Evolutionary conservation across 352 stramenopile species (phyloP).

Genomic region (Pythium dissotocum): DNA sequence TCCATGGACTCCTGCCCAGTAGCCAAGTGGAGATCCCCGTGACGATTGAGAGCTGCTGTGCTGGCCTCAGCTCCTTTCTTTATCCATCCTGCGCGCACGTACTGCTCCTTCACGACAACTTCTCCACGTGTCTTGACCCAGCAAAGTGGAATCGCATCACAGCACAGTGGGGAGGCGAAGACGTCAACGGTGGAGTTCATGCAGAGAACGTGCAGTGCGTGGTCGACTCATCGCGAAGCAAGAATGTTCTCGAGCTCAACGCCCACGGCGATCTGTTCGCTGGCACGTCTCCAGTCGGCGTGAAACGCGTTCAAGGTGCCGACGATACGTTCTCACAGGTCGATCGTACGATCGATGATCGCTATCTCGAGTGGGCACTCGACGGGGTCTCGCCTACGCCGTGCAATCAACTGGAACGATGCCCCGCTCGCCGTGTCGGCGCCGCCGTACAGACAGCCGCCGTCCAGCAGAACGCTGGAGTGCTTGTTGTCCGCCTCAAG

Average conservation of each 20-base stretch:
- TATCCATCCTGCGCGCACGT: conserved; percentile 45
- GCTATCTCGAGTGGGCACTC: conserved; percentile 55
- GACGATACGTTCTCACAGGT: conserved; percentile 8
- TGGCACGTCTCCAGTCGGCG: conserved; percentile 38
- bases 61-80: conserved; percentile 42
- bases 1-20: conserved; percentile 47
- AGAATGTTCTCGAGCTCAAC: conserved; percentile 42
- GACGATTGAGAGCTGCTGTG: conserved; percentile 50
- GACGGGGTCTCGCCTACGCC: conserved; percentile 43
- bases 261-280: conserved; percentile 58
- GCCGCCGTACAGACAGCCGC: conserved; percentile 46
- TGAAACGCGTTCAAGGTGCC: conserved; percentile 11
- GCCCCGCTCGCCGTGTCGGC: conserved; percentile 50
- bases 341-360: conserved; percentile 39
- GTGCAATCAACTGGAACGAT: conserved; percentile 42
- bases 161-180: conserved; percentile 56
- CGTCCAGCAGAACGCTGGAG: conserved; percentile 44
- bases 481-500: conserved; percentile 51
- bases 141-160: conserved; percentile 48
- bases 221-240: conserved; percentile 26
- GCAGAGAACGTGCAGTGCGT: conserved; percentile 50
- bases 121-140: conserved; percentile 39
- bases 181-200: conserved; percentile 70
- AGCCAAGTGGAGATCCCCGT: conserved; percentile 36
- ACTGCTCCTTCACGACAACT: conserved; percentile 58